phyloP scores from a whole-genome alignment of 2,329 filamentous ascomycete genomes.

The Pseudocercospora ulei region DNA sequence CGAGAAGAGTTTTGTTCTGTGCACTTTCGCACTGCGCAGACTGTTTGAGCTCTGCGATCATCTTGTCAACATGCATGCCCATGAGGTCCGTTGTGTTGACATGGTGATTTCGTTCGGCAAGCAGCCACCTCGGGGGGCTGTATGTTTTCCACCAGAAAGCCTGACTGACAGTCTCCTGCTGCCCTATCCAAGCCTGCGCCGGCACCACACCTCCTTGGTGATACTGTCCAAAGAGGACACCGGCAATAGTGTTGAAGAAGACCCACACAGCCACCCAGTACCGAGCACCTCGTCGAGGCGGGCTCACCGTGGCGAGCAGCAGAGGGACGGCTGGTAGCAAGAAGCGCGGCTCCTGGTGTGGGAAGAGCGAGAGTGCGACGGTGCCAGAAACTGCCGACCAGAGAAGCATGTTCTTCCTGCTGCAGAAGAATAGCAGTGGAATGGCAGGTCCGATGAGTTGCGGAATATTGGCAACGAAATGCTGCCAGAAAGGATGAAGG shows the following conservation, averaged over 20 bases:
- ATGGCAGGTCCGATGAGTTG: constrained; percentile 46
- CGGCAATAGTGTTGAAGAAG: constrained; percentile 58
- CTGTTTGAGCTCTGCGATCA: constrained; percentile 51
- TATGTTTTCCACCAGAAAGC: constrained; percentile 83
- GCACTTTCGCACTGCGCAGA: constrained; percentile 54
- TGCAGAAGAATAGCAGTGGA: constrained; percentile 40
- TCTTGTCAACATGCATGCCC: constrained; percentile 53
- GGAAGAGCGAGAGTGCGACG: constrained; percentile 60
- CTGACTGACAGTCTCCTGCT: constrained; percentile 55
- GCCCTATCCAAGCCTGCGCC: constrained; percentile 63
- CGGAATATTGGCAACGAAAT: constrained; percentile 45
- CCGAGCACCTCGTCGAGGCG: constrained; percentile 46
- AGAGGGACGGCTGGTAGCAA: constrained; percentile 65
- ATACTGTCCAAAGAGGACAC: constrained; percentile 67
- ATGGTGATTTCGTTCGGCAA: constrained; percentile 64
- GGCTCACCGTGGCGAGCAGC: constrained; percentile 61
- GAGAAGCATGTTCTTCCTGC: constrained; percentile 52
- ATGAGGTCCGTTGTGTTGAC: constrained; percentile 64
- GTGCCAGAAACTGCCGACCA: constrained; percentile 66
- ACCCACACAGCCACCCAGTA: constrained; percentile 46
- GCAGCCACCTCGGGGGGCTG: constrained; percentile 68
- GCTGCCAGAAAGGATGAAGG: constrained; percentile 46
- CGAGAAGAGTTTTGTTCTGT: constrained; percentile 46
- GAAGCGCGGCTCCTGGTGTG: constrained; percentile 73
- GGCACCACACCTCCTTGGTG: constrained; percentile 72